Evolutionary conservation across 1,284 basidiomycete genomes (phyloP).

Genomic region (Malassezia cuniculi): DNA sequence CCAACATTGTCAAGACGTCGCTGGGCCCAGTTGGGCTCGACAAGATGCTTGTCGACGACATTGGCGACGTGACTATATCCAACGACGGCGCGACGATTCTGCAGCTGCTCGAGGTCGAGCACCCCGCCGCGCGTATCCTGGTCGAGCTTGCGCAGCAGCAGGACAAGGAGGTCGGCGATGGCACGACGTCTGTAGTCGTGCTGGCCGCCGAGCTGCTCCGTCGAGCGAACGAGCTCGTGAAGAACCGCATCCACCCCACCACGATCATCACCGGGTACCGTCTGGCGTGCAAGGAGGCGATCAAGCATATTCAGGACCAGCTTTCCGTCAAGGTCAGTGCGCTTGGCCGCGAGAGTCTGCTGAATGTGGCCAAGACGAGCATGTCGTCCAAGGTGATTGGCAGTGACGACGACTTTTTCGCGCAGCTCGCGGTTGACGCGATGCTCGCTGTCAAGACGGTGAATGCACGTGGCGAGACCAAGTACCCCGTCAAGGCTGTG

Average conservation of each 20-base stretch:
- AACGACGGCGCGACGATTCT: conserved; percentile 99
- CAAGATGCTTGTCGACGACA: conserved; percentile 85
- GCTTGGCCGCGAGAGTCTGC: conserved; percentile 75
- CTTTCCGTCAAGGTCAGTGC: conserved; percentile 86
- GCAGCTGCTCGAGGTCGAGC: conserved; percentile 73
- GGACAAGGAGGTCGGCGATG: conserved; percentile 98
- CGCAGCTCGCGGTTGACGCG: conserved; percentile 94
- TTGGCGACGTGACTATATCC: conserved; percentile 98
- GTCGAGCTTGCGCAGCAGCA: conserved; percentile 98
- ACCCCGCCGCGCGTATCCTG: conserved; percentile 85
- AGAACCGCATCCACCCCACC: conserved; percentile 96
- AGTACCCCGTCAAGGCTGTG: conserved; percentile 98
- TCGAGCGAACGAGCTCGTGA: conserved; percentile 92
- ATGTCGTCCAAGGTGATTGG: conserved; percentile 99
- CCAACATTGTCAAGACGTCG: conserved; percentile 94
- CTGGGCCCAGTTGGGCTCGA: conserved; percentile 67
- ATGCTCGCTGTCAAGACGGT: conserved; percentile 95
- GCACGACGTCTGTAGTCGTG: conserved; percentile 96
- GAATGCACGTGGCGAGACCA: conserved; percentile 86
- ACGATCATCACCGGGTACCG: conserved; percentile 98
- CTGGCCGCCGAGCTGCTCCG: conserved; percentile 88
- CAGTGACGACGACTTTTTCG: conserved; percentile 94
- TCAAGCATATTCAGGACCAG: conserved; percentile 96
- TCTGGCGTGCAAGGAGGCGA: conserved; percentile 90
- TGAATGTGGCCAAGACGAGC: conserved; percentile 95